Percentiles rank a stretch among this genome's conserved stretches.
phyloP scores from a whole-genome alignment of 331 rosid species.

The Rhamnella rubrinervis region DNA sequence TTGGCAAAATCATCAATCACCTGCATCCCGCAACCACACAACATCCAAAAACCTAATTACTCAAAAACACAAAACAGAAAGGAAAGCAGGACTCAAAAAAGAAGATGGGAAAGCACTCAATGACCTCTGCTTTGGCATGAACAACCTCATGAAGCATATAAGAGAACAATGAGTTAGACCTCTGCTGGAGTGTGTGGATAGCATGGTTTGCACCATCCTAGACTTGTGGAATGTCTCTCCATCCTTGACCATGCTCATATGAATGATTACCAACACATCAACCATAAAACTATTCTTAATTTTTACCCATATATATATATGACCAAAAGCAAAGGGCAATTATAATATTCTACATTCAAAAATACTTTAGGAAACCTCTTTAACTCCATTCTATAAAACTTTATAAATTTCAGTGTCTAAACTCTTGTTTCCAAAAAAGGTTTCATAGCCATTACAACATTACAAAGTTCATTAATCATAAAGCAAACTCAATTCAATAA shows the following conservation, averaged over 20 bases:
- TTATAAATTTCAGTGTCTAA: too few species aligned
- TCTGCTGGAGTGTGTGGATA: conserved; percentile 73
- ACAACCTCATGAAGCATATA: conserved; percentile 74
- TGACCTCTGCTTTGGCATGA: conserved; percentile 97
- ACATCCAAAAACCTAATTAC: neutral
- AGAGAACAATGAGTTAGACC: conserved; percentile 84
- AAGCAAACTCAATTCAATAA: too few species aligned
- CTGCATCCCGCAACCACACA: conserved; percentile 34
- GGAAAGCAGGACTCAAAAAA: neutral
- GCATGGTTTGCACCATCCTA: conserved; percentile 96
- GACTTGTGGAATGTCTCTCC: conserved; percentile 81
- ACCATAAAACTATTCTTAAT: neutral
- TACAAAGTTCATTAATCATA: too few species aligned
- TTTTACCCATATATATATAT: too few species aligned
- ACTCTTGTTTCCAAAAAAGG: too few species aligned
- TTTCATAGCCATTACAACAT: too few species aligned
- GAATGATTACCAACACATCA: conserved; percentile 12
- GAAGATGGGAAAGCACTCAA: conserved; percentile 11
- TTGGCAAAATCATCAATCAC: conserved; percentile 65
- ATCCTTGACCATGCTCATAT: conserved; percentile 70
- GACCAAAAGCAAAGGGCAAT: neutral
- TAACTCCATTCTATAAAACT: too few species aligned
- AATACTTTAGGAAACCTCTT: too few species aligned
- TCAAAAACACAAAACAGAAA: neutral
- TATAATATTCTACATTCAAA: too few species aligned